Percentiles rank a stretch among this genome's conserved stretches.
phyloP scores from a whole-genome alignment of 768 basidiomycete species.

The Mycena chlorophos region DNA sequence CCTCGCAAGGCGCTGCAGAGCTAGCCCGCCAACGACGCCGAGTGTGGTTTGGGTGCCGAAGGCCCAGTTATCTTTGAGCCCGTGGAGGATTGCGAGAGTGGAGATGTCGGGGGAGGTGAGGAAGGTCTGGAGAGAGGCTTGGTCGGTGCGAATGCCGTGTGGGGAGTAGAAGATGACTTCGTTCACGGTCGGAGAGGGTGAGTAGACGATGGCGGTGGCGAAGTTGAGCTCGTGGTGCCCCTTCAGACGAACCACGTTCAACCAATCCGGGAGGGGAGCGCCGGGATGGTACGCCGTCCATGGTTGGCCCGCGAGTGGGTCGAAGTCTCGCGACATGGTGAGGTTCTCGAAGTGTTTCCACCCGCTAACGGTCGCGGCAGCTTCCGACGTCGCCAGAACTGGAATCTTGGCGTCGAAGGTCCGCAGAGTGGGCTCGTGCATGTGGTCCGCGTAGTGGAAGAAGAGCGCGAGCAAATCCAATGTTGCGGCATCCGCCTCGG shows the following conservation, averaged over 20 bases:
- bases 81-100: background rate
- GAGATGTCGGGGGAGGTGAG: background rate
- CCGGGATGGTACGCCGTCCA: background rate
- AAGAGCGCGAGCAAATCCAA: background rate
- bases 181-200: background rate
- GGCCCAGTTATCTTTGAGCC: background rate
- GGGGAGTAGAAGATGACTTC: background rate
- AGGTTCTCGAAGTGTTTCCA: background rate
- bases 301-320: background rate
- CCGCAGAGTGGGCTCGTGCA: background rate
- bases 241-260: background rate
- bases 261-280: background rate
- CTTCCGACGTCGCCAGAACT: background rate
- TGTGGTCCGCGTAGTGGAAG: background rate
- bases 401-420: background rate
- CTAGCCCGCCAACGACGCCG: background rate
- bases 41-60: background rate
- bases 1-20: background rate
- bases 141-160: background rate
- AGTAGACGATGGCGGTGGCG: background rate
- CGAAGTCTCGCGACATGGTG: background rate
- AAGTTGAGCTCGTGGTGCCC: background rate
- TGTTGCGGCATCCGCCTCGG: background rate
- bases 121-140: background rate
- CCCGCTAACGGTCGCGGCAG: background rate